Base-by-base conservation (phyloP, 495 filamentous ascomycete species). In the Penicillium ucsense region DNA sequence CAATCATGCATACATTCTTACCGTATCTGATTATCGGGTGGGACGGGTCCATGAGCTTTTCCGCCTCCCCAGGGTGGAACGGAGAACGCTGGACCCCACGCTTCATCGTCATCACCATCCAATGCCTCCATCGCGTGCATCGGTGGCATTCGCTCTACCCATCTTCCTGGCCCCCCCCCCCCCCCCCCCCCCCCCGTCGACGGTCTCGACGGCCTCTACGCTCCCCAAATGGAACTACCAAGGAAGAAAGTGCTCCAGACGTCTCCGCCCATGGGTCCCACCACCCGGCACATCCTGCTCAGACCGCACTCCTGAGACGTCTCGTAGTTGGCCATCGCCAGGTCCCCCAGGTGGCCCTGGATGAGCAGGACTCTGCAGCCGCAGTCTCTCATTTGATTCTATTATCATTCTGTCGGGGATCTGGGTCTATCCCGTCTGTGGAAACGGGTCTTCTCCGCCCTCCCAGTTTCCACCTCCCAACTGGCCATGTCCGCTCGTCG, bases 111-210 rank as follows among this genome's bases (percentile, higher is more conserved):
- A 66, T 57, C 59, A 34, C 10, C 31, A 43, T 31, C 41, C 41
- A 43, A 51, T 48, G 54, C 60, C 53, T 66, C 62, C 65, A 68
- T 61, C 29, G 12, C 28, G 28, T 30, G 20, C 20, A 20, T 20
- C 20, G 20, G 20, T 20, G 20, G 20, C 20, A 20, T 20, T 20
- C 20, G 20, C 20, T 20, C 20, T 20, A 20, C 20, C 20, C 20
- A 20, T 20, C 20, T 20, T 2, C 20, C 20, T 20, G 20, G 1
- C 20, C 20, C 20, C 20, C 20, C 20, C 20, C 20, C 20, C 20
- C 20, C 20, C 20, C 20, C 20, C 20, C 20, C 20, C 20, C 20
- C 20, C 20, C 20, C 20, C 20, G 20, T 20, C 20, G 20, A 20
- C 20, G 20, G 20, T 20, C 20, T 20, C 20, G 20, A 20, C 20